A percentile compares a stretch with the other conserved stretches of the same genome.
These are phyloP conservation scores for Periconia sp. DNA, from an alignment of 2,329 filamentous ascomycete genomes.

Conservation along the genomic window DNA sequence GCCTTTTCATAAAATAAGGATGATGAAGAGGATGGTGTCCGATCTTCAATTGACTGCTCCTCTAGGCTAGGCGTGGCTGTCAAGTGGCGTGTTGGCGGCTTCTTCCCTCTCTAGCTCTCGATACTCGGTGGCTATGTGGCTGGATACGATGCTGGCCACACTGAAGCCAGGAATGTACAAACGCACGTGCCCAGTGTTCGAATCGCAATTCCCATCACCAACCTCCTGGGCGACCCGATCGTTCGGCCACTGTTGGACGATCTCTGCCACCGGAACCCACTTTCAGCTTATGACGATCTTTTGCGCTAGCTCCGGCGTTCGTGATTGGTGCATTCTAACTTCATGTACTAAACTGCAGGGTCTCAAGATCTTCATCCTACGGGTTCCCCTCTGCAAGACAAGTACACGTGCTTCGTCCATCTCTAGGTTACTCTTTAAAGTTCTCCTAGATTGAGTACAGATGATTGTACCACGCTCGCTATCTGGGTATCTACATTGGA, in stretches of 20 bases:
- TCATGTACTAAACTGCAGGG: not conserved
- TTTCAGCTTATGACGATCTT: not conserved
- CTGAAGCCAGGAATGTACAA: not conserved
- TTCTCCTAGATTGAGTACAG: not conserved
- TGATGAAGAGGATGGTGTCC: no score
- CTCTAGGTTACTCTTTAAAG: not conserved
- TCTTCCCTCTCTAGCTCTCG: no score
- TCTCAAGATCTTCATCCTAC: no score
- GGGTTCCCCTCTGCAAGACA: not conserved
- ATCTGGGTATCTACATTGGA: no score
- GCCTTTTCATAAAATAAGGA: no score
- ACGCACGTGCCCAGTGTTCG: slow-evolving; percentile 12
- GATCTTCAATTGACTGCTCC: no score
- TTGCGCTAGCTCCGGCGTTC: not conserved
- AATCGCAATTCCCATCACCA: not conserved
- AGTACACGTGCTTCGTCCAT: not conserved
- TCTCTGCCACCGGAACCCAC: not conserved
- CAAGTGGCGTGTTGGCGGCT: no score
- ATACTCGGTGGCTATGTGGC: no score
- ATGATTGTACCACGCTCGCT: no score
- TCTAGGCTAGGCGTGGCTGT: no score
- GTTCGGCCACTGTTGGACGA: slow-evolving; percentile 1
- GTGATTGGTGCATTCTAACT: not conserved
- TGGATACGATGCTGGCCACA: no score
- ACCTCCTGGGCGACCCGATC: slow-evolving; percentile 6